Percentiles rank a stretch among this genome's conserved stretches.
Conservation (phyloP, 2,329 filamentous ascomycete species). For the Clarireedia hainanense region DNA sequence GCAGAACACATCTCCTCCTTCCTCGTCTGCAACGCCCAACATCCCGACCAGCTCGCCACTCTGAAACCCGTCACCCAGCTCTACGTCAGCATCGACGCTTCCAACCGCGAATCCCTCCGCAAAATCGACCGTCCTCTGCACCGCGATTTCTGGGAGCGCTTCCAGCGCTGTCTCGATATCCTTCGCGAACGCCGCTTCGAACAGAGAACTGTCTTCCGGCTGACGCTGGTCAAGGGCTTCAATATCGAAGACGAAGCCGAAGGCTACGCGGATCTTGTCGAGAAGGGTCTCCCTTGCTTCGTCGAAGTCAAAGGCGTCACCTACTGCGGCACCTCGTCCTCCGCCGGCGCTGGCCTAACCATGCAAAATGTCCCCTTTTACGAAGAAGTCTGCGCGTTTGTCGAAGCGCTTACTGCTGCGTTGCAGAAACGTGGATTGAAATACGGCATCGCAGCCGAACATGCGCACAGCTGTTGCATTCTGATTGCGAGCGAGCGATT, state of each 20-base stretch:
- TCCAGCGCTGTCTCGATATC: slow-evolving; percentile 85
- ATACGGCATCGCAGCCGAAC: slow-evolving; percentile 91
- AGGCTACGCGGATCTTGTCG: slow-evolving; percentile 84
- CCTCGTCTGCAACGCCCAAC: slow-evolving; percentile 93
- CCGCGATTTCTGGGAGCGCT: slow-evolving; percentile 95
- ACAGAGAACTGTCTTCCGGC: slow-evolving; percentile 87
- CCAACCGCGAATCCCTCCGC: slow-evolving; percentile 77
- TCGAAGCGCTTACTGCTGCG: slow-evolving; percentile 62
- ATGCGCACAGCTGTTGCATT: slow-evolving; percentile 90
- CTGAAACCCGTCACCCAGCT: slow-evolving; percentile 86
- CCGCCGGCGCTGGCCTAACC: slow-evolving; percentile 76
- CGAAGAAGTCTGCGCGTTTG: slow-evolving; percentile 79
- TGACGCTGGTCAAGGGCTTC: slow-evolving; percentile 96
- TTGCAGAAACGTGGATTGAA: slow-evolving; percentile 61
- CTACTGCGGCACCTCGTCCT: slow-evolving; percentile 86
- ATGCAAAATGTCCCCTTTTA: slow-evolving; percentile 98
- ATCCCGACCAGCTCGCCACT: slow-evolving; percentile 79
- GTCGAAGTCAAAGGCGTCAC: slow-evolving; percentile 96
- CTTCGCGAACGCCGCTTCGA: slow-evolving; percentile 72
- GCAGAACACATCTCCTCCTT: slow-evolving; percentile 84
- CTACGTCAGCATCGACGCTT: slow-evolving; percentile 93
- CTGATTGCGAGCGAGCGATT: slow-evolving; percentile 80
- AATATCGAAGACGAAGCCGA: slow-evolving; percentile 90
- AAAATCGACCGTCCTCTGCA: slow-evolving; percentile 89
- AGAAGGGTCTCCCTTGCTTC: slow-evolving; percentile 80